Base-by-base conservation (phyloP, 1,139 yeast genomes). In the Suhomyces guaymorum region DNA sequence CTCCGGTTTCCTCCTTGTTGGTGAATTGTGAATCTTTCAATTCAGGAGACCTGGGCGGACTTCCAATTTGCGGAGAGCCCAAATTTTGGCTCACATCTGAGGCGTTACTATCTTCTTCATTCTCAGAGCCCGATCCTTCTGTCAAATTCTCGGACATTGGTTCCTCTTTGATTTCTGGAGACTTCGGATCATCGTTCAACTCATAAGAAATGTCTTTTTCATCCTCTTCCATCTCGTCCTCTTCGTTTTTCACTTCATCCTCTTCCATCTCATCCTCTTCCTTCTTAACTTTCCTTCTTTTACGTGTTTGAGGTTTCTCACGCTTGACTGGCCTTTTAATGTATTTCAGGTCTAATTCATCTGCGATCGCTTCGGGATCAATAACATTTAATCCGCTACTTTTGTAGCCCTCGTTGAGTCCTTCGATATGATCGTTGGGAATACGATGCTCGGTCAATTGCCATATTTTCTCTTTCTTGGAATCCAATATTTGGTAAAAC, bases 381-480 rank as follows among this genome's bases (percentile, higher is more conserved):
- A 60, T 49, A 7, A 29, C 40, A 16, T 53, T 51, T 30, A 61
- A 45, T 30, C 51, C 55, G 21, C 41, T 32, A 25, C 48, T 45
- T 17, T 39, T 39, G 39, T 50, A 56, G 17, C 38, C 46, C 18
- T 51, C 45, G 42, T 65, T 65, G 32, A 63, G 43, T 6, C 51
- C 49, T 15, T 47, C 51, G 14, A 61, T 27, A 2, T 24, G 40
- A 15, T 39, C 43, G 8, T 35, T 28, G 9, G 42, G 39, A 10
- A 15, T 14, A 9, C 27, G 14, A 10, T 38, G 39, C 24, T 47
- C 44, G 28, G 51, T 51, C 17, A 70, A 49, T 37, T 65, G 55
- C 50, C 66, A 56, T 7, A 70, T 70, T 41, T 47, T 54, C 33
- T 55, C 58, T 43, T 68, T 66, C 44, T 70, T 70, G 16, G 63